These are phyloP conservation scores for Neopestalotiopsis sp. DNA, from an alignment of 2,329 filamentous ascomycete genomes.

Conservation along the genomic window DNA sequence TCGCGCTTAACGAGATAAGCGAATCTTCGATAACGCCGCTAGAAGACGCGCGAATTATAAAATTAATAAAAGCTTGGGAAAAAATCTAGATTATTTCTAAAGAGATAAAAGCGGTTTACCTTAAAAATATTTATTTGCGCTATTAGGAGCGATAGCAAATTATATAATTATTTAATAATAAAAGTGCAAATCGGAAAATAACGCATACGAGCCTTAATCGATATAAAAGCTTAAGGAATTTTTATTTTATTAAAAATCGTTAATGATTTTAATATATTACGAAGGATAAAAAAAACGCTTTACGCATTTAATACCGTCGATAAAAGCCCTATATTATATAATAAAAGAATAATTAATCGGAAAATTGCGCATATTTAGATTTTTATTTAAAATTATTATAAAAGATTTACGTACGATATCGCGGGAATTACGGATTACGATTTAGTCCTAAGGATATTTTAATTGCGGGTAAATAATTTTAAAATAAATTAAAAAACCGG, in stretches of 20 bases:
- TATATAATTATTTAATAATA: not conserved
- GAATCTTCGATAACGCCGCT: not conserved
- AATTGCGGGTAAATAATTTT: constrained; percentile 1
- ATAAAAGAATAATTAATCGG: not conserved
- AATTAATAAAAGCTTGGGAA: not conserved
- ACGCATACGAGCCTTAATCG: not conserved
- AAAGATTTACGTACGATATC: not conserved
- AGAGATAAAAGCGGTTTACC: not conserved
- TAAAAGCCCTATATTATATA: not conserved
- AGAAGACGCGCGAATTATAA: not conserved
- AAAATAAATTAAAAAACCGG: constrained; percentile 8
- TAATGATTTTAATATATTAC: not conserved
- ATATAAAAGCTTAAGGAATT: not conserved
- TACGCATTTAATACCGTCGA: constrained; percentile 1
- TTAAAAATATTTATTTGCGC: not conserved
- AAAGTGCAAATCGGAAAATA: not conserved
- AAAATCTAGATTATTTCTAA: not conserved
- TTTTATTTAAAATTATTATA: not conserved
- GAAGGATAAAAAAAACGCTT: not conserved
- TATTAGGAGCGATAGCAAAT: not conserved
- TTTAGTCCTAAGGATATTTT: constrained; percentile 12
- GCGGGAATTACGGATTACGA: constrained; percentile 4
- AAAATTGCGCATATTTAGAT: not conserved
- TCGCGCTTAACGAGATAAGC: fast-evolving
- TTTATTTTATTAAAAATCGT: not conserved